phyloP scores from a whole-genome alignment of 805 yeast species.

The Starmerella khaoyaiensis region DNA sequence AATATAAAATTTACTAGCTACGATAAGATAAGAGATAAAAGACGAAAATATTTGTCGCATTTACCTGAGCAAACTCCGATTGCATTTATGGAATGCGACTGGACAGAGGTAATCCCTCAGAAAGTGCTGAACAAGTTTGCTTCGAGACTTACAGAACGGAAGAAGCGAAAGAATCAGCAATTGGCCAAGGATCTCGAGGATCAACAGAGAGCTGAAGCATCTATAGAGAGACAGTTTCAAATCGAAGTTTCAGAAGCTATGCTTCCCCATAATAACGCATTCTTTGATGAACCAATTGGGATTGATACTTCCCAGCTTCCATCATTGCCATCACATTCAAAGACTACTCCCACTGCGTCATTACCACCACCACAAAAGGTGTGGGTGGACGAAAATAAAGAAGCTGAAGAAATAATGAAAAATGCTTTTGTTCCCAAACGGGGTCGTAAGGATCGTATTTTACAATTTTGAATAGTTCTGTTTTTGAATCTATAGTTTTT shows the following conservation, averaged over 20 bases:
- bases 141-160: slow-evolving; percentile 21
- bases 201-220: slow-evolving; percentile 25
- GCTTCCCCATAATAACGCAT: slow-evolving; percentile 8
- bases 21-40: slow-evolving; percentile 36
- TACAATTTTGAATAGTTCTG: slow-evolving; percentile 5
- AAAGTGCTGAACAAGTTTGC: slow-evolving; percentile 22
- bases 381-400: slow-evolving; percentile 18
- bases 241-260: slow-evolving; percentile 22
- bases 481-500: neutral
- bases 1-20: slow-evolving; percentile 56
- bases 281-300: neutral
- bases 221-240: slow-evolving; percentile 29
- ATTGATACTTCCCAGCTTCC: slow-evolving; percentile 19
- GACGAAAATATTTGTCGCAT: slow-evolving; percentile 64
- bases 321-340: slow-evolving; percentile 10
- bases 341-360: slow-evolving; percentile 8
- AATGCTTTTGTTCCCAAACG: slow-evolving; percentile 18
- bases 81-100: slow-evolving; percentile 74
- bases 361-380: slow-evolving; percentile 10
- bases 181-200: slow-evolving; percentile 23
- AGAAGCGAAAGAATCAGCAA: slow-evolving; percentile 19
- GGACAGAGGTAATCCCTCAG: slow-evolving; percentile 38
- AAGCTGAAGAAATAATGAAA: slow-evolving; percentile 17
- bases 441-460: slow-evolving; percentile 17
- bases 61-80: slow-evolving; percentile 75